Percentiles rank a stretch among this genome's conserved stretches.
These are phyloP conservation scores for Phytophthora macrochlamydospora DNA, from an alignment of 352 stramenopile species.

Conservation along the genomic window DNA sequence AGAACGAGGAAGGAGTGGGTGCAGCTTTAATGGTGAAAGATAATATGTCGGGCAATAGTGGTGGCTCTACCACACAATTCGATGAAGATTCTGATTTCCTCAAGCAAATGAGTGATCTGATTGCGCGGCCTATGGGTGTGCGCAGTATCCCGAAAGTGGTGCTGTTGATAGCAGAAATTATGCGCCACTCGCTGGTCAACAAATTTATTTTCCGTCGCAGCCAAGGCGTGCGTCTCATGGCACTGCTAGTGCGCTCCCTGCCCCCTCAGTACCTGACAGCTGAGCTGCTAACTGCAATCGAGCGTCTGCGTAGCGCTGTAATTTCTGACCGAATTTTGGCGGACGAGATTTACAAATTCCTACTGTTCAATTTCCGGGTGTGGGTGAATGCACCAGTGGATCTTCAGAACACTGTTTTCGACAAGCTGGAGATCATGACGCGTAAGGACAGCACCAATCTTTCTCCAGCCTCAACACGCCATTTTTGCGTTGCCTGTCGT, in stretches of 20 bases:
- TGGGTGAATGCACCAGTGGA: conserved; percentile 81
- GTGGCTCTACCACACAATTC: conserved; percentile 59
- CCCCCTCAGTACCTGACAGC: conserved; percentile 68
- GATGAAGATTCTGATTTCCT: conserved; percentile 80
- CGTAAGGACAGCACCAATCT: conserved; percentile 75
- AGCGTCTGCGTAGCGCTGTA: conserved; percentile 73
- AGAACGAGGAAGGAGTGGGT: conserved; percentile 6
- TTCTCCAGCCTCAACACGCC: conserved; percentile 74
- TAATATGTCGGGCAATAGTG: conserved; percentile 16
- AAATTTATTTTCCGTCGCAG: conserved; percentile 87
- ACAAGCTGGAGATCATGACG: conserved; percentile 82
- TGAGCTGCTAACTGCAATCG: conserved; percentile 73
- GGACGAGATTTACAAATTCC: conserved; percentile 84
- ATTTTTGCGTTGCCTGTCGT: conserved; percentile 84
- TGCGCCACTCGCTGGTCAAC: conserved; percentile 87
- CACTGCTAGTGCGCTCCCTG: conserved; percentile 70
- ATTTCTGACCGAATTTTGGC: conserved; percentile 79
- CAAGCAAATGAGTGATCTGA: conserved; percentile 73
- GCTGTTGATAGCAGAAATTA: conserved; percentile 80
- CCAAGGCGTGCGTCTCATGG: conserved; percentile 75
- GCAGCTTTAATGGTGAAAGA: conserved; percentile 4
- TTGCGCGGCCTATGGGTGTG: conserved; percentile 72
- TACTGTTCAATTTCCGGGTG: conserved; percentile 88
- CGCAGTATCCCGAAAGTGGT: conserved; percentile 78
- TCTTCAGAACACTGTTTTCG: conserved; percentile 74